Evolutionary conservation across 169 alveolate species (phyloP).

Genomic region (Plasmodium yoelii): DNA sequence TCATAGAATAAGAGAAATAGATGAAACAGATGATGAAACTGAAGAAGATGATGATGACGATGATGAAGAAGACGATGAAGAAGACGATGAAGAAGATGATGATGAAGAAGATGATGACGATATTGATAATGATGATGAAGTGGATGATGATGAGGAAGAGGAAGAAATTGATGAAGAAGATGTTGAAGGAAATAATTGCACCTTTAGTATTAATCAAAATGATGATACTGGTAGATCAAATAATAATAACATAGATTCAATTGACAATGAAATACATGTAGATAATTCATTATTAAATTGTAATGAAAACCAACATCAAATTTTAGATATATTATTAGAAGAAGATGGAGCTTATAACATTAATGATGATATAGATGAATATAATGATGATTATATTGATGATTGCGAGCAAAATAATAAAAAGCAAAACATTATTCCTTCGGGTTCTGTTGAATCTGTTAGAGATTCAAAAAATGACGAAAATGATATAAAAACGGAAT

Average conservation of each 20-base stretch:
- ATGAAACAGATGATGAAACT: constrained; percentile 51
- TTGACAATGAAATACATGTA: constrained; percentile 40
- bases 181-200: constrained; percentile 36
- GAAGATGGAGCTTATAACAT: constrained; percentile 76
- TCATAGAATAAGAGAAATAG: constrained; percentile 54
- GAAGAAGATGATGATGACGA: constrained; percentile 58
- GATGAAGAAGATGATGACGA: constrained; percentile 63
- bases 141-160: constrained; percentile 34
- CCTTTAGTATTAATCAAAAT: constrained; percentile 48
- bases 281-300: constrained; percentile 62
- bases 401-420: constrained; percentile 29
- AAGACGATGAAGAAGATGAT: constrained; percentile 44
- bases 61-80: constrained; percentile 69
- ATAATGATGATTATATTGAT: constrained; percentile 67
- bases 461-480: too few species aligned
- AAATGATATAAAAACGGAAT: too few species aligned
- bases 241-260: constrained; percentile 43
- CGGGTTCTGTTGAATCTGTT: background rate
- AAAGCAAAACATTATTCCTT: background rate
- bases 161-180: constrained; percentile 35
- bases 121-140: constrained; percentile 49
- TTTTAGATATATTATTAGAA: constrained; percentile 56
- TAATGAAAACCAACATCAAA: constrained; percentile 65
- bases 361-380: constrained; percentile 75
- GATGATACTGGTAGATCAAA: constrained; percentile 28